Evolutionary conservation across 2,329 filamentous ascomycete genomes (phyloP).

Genomic region (Trichoderma sp.): DNA sequence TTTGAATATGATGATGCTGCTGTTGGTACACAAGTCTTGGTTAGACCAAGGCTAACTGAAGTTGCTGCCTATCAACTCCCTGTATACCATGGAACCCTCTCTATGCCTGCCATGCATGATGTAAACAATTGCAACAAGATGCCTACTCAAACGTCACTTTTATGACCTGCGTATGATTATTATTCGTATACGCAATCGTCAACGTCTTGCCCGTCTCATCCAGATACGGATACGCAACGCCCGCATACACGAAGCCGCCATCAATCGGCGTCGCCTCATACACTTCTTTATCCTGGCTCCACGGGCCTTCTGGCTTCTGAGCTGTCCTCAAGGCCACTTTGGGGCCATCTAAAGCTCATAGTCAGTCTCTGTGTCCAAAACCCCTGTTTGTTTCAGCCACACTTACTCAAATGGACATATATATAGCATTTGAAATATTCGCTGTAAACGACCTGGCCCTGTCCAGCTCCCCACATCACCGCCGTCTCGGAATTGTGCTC

Average conservation of each 20-base stretch:
- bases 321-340: constrained; percentile 29
- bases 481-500: constrained; percentile 41
- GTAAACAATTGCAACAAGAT: not conserved
- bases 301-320: constrained; percentile 39
- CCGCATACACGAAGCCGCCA: constrained; percentile 38
- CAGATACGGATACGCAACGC: constrained; percentile 42
- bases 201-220: constrained; percentile 40
- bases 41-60: too few relatives aligned
- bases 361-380: not conserved
- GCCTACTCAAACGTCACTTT: constrained; percentile 34
- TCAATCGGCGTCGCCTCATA: constrained; percentile 40
- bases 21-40: too few relatives aligned
- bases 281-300: constrained; percentile 41
- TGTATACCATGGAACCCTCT: not conserved
- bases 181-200: constrained; percentile 44
- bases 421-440: constrained; percentile 40
- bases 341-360: constrained; percentile 4
- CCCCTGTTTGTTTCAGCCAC: not conserved
- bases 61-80: not conserved
- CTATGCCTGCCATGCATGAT: too few relatives aligned
- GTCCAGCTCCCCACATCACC: constrained; percentile 42
- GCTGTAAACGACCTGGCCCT: constrained; percentile 44
- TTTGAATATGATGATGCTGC: too few relatives aligned
- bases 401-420: constrained; percentile 36
- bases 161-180: constrained; percentile 43